Conservation (phyloP, 768 basidiomycete species). For the Pisolithus albus region DNA sequence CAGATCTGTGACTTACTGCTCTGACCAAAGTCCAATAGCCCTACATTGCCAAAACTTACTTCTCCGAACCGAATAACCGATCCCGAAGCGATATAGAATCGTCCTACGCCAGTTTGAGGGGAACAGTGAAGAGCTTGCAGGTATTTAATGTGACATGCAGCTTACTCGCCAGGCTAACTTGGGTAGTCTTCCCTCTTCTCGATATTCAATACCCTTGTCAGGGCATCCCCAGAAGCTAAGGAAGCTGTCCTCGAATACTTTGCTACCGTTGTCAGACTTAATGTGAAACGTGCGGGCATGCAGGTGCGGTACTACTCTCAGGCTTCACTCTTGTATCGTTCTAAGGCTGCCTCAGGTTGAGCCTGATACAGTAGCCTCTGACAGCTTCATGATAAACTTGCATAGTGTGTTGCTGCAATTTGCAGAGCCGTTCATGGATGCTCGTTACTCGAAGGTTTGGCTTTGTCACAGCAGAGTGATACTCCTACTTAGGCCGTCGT, state of each 20-base stretch:
- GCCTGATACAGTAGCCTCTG: constrained; percentile 75
- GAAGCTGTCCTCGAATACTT: constrained; percentile 85
- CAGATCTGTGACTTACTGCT: neutral
- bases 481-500: constrained; percentile 2
- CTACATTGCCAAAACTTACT: constrained; percentile 68
- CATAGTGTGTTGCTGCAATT: constrained; percentile 78
- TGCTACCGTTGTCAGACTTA: constrained; percentile 63
- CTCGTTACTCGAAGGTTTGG: constrained; percentile 74
- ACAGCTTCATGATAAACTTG: constrained; percentile 90
- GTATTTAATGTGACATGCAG: constrained; percentile 29
- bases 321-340: neutral
- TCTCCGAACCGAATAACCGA: constrained; percentile 78
- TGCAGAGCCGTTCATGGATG: constrained; percentile 93
- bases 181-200: constrained; percentile 65
- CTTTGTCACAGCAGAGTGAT: neutral
- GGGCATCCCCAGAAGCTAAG: constrained; percentile 68
- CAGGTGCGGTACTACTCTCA: constrained; percentile 43
- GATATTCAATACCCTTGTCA: constrained; percentile 82
- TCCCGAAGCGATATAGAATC: constrained; percentile 70
- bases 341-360: constrained; percentile 55
- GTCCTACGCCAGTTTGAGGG: constrained; percentile 78
- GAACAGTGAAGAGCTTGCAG: constrained; percentile 80
- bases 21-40: constrained; percentile 44
- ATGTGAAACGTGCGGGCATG: constrained; percentile 85
- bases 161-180: neutral